Conservation (phyloP, 2,329 filamentous ascomycete genomes). For the Uncinocarpus reesii region DNA sequence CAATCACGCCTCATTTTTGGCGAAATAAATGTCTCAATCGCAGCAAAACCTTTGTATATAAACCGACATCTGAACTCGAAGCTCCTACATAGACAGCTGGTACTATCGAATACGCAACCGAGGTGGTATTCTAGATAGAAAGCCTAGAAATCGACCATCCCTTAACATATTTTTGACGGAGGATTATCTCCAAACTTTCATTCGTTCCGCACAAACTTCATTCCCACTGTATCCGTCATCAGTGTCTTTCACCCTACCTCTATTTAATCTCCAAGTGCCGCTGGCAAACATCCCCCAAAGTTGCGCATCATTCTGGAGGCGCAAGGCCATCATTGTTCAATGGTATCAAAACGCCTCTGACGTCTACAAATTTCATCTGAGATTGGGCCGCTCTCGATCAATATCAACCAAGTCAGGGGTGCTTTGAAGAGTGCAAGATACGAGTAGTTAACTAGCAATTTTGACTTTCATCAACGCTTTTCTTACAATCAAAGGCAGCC, state of each 20-base stretch:
- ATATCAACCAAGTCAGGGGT: conserved; percentile 76
- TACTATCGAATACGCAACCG: too few species aligned
- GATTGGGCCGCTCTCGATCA: conserved; percentile 83
- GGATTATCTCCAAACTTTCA: conserved; percentile 67
- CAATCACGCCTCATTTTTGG: too few species aligned
- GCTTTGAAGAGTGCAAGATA: conserved; percentile 83
- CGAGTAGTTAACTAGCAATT: not conserved
- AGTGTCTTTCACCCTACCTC: conserved; percentile 58
- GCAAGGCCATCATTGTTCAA: conserved; percentile 87
- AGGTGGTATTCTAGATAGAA: too few species aligned
- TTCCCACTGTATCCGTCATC: conserved; percentile 62
- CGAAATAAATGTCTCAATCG: too few species aligned
- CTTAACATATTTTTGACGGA: conserved; percentile 89
- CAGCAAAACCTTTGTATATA: too few species aligned
- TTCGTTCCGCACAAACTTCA: conserved; percentile 57
- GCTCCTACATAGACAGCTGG: too few species aligned
- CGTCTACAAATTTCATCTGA: conserved; percentile 80
- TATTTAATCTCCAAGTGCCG: conserved; percentile 71
- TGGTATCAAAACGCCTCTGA: conserved; percentile 71
- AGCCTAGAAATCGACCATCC: conserved; percentile 74
- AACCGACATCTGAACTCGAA: too few species aligned
- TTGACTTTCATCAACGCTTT: too few species aligned
- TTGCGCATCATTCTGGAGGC: conserved; percentile 77
- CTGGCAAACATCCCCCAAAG: conserved; percentile 90
- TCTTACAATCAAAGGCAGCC: too few species aligned